Evolutionary conservation across 495 filamentous ascomycete genomes (phyloP), one percentile per base, ranked within the genome.

Genomic region (Thermothielavioides terrestris): DNA sequence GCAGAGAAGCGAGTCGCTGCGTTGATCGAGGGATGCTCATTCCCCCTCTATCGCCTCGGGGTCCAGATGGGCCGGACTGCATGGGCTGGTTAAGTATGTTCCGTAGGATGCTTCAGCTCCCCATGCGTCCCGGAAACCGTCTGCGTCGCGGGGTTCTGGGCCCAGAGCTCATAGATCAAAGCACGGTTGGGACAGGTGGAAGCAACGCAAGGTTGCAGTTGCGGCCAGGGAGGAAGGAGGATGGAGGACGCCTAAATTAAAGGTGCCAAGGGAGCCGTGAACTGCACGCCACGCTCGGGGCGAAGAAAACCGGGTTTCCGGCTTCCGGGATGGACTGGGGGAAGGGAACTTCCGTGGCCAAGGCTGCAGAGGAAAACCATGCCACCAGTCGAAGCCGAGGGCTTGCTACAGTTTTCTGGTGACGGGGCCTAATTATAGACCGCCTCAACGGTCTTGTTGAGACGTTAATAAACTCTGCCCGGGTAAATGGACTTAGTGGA

Each of bases 121-220:
- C 10, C 5, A 10, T 28, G 27, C 10, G 27, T 28, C 22, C 32
- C 43, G 30, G 31, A 27, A 9, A 11, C 21, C 15, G 5, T 12
- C 21, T 8, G 31, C 32, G 22, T 37, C 43, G 36, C n/a, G 31
- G 32, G 21, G 14, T 34, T n/a, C 17, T 37, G 32, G 32, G 7
- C 44, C 31, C 15, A 23, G n/a, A 4, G 21, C 22, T 46, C 32
- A 37, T 28, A 20, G n/a, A 27, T 28, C 9, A n/a, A 27, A 28
- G n/a, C 7, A 32, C 18, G 12, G 14, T 20, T 11, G 9, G 21
- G 31, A 7, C 11, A 11, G 37, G 12, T 37, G 32, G 11, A 46
- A 18, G 31, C 32, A 46, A 46, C 44, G 18, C 44, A 46, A 37
- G 44, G 23, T 37, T 46, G 23, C 44, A 46, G 28, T 23, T 28